Conservation (phyloP, 257 asterid genomes). For the Solanum okadae region DNA sequence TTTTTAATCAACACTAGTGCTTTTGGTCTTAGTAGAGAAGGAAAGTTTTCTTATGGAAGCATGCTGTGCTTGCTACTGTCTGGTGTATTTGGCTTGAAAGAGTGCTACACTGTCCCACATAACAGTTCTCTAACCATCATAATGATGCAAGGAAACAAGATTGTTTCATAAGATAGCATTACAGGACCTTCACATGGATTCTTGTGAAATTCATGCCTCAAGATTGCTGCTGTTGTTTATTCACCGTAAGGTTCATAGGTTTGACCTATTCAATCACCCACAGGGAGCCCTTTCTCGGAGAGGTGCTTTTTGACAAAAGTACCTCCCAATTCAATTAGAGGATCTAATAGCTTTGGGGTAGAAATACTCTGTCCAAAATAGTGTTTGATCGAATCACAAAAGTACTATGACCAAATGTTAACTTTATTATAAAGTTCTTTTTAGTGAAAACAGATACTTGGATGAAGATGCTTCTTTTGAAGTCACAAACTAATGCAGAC, state of each 20-base stretch:
- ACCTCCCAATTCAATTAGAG: background rate
- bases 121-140: background rate
- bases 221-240: background rate
- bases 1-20: background rate
- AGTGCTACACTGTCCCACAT: background rate
- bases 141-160: background rate
- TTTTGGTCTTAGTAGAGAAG: background rate
- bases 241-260: background rate
- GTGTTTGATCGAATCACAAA: background rate
- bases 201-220: background rate
- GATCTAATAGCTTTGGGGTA: background rate
- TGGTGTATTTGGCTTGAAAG: background rate
- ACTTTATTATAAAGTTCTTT: background rate
- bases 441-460: background rate
- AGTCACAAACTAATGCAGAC: background rate
- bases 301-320: background rate
- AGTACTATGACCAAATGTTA: background rate
- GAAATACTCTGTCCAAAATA: background rate
- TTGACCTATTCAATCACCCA: background rate
- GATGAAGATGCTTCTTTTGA: background rate
- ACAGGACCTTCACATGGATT: background rate
- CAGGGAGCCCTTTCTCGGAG: background rate
- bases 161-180: background rate
- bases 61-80: background rate
- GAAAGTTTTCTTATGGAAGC: background rate